A percentile compares a stretch with the other conserved stretches of the same genome.
Conservation (phyloP, 345 rosid genomes). For the Euphorbia peplus region DNA sequence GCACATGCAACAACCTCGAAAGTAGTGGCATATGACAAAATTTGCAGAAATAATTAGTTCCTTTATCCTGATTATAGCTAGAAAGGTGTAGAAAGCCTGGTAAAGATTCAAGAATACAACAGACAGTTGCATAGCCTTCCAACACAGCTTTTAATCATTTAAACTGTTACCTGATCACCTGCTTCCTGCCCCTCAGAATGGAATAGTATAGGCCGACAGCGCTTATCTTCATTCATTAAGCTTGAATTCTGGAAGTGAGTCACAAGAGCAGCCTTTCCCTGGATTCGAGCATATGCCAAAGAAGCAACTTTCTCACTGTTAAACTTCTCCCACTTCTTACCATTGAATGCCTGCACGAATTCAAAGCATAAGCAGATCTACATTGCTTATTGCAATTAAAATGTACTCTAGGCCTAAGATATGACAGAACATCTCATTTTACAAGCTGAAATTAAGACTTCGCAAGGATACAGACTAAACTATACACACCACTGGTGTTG, state of each 20-base stretch:
- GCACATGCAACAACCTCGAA: not conserved
- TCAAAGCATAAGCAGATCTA: not conserved
- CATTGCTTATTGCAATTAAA: not conserved
- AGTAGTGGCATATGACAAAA: not conserved
- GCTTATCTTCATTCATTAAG: slow-evolving; percentile 76
- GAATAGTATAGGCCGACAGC: slow-evolving; percentile 73
- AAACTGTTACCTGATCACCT: slow-evolving; percentile 52
- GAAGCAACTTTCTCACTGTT: slow-evolving; percentile 93
- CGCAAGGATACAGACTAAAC: not conserved
- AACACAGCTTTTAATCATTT: not conserved
- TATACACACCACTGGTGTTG: not conserved
- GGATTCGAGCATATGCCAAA: slow-evolving; percentile 88
- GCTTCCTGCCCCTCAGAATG: slow-evolving; percentile 59
- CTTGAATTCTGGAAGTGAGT: slow-evolving; percentile 86
- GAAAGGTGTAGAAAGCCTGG: not conserved
- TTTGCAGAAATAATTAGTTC: not conserved
- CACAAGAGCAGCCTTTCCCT: slow-evolving; percentile 88
- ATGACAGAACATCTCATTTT: not conserved
- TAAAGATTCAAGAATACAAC: not conserved
- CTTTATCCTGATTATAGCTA: not conserved
- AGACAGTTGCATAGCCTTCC: not conserved
- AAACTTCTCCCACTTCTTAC: slow-evolving; percentile 95
- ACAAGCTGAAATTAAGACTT: not conserved
- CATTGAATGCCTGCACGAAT: slow-evolving; percentile 68
- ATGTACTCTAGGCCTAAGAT: not conserved